Conservation (phyloP, 495 filamentous ascomycete genomes). For the Penicillium salamii region DNA sequence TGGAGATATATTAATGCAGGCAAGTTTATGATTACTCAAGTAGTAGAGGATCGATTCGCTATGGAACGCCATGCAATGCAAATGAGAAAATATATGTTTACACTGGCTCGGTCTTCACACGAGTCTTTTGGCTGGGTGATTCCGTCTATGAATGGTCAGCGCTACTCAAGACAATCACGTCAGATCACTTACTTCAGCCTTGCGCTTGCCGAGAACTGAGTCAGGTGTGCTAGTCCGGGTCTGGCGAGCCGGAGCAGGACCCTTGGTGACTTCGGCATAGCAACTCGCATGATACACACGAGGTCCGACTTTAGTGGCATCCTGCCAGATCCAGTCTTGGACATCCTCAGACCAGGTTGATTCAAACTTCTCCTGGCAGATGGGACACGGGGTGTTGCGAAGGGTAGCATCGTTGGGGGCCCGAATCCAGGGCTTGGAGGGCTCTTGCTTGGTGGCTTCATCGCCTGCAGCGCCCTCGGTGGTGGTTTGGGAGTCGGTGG, state of each 20-base stretch:
- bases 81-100: slow-evolving; percentile 14
- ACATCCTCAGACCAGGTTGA: slow-evolving; percentile 84
- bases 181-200: slow-evolving; percentile 66
- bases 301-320: slow-evolving; percentile 73
- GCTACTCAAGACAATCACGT: no score
- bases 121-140: slow-evolving; percentile 38
- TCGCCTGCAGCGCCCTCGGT: slow-evolving; percentile 33
- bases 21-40: background rate
- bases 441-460: slow-evolving; percentile 48
- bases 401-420: slow-evolving; percentile 75
- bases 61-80: slow-evolving; percentile 9
- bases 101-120: slow-evolving; percentile 40
- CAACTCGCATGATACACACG: slow-evolving; percentile 89
- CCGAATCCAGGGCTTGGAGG: slow-evolving; percentile 70
- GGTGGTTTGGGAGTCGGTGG: slow-evolving; percentile 40
- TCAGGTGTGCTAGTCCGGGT: slow-evolving; percentile 57
- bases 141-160: no score
- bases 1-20: no score
- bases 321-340: slow-evolving; percentile 96
- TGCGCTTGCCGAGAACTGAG: slow-evolving; percentile 71
- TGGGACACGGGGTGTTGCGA: slow-evolving; percentile 74
- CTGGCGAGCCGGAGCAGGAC: slow-evolving; percentile 35
- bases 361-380: slow-evolving; percentile 94
- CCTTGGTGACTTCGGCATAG: slow-evolving; percentile 74
- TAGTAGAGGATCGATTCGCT: slow-evolving; percentile 7